Conservation (phyloP, 495 filamentous ascomycete genomes). For the Annulohypoxylon bovei region DNA sequence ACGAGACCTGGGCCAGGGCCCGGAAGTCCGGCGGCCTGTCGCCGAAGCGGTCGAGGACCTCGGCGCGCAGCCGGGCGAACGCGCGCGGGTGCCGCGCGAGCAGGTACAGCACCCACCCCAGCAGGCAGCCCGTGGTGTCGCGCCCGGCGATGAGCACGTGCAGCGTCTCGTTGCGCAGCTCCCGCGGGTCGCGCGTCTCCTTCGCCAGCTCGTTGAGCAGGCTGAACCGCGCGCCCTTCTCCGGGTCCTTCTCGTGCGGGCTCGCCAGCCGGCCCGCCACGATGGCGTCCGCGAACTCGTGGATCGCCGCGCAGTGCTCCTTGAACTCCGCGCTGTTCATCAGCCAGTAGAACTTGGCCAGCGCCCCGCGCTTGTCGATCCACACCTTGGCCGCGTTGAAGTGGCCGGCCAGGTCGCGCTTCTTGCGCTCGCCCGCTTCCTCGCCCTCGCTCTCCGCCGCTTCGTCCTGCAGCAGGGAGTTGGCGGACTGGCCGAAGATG, state of each 20-base stretch:
- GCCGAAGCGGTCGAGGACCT: slow-evolving; percentile 57
- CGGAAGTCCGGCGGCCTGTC: slow-evolving; percentile 37
- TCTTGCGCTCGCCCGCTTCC: slow-evolving; percentile 23
- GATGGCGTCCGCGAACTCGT: slow-evolving; percentile 62
- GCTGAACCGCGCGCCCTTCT: slow-evolving; percentile 59
- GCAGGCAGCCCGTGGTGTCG: slow-evolving; percentile 64
- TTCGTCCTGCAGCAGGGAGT: slow-evolving; percentile 42
- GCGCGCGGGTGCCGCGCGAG: slow-evolving; percentile 59
- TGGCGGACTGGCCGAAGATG: slow-evolving; percentile 69
- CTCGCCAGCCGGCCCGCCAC: slow-evolving; percentile 45
- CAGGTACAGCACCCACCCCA: slow-evolving; percentile 67
- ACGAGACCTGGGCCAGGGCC: slow-evolving; percentile 54
- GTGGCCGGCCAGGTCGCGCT: slow-evolving; percentile 49
- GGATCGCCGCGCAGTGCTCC: slow-evolving; percentile 55
- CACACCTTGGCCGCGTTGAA: slow-evolving; percentile 61
- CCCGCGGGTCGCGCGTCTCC: slow-evolving; percentile 64
- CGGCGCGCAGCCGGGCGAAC: slow-evolving; percentile 60
- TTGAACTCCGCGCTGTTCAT: slow-evolving; percentile 55
- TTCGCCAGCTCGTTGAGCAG: slow-evolving; percentile 72
- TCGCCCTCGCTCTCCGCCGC: slow-evolving; percentile 4
- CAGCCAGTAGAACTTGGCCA: slow-evolving; percentile 61
- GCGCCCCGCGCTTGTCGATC: slow-evolving; percentile 54
- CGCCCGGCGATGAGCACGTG: slow-evolving; percentile 72
- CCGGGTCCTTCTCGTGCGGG: slow-evolving; percentile 19
- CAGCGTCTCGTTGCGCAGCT: slow-evolving; percentile 70